Conservation (phyloP, 2,329 filamentous ascomycete species). For the Bipolaris sorokiniana region DNA sequence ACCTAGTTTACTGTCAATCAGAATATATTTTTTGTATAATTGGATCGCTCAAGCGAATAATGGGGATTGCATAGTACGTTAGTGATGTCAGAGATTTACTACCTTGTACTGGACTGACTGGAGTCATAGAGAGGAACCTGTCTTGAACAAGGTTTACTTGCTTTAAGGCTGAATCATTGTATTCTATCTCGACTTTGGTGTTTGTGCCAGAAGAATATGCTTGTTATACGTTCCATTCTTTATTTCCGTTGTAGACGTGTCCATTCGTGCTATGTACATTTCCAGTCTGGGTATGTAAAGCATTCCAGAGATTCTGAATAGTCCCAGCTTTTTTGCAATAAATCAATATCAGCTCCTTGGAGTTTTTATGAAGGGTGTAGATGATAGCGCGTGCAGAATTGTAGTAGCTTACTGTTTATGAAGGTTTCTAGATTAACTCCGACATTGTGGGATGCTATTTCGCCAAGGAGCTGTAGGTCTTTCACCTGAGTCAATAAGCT, state of each 20-base stretch:
- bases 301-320: neutral
- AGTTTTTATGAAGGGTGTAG: neutral
- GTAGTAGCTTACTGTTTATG: neutral
- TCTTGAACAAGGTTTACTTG: neutral
- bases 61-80: neutral
- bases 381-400: neutral
- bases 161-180: neutral
- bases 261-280: neutral
- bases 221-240: neutral
- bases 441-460: neutral
- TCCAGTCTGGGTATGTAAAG: neutral
- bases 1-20: neutral
- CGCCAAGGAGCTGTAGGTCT: neutral
- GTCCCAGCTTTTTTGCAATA: neutral
- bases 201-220: neutral
- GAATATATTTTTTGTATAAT: neutral
- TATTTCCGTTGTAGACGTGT: neutral
- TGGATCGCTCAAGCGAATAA: too few species aligned
- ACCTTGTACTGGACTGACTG: neutral
- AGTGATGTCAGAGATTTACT: neutral
- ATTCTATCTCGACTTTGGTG: neutral
- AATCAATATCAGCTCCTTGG: neutral
- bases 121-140: neutral
- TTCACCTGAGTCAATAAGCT: neutral
- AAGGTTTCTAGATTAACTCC: neutral